A percentile compares a stretch with the other conserved stretches of the same genome.
These are phyloP conservation scores for Clathrus columnatus DNA, from an alignment of 768 basidiomycete genomes.

Conservation along the genomic window DNA sequence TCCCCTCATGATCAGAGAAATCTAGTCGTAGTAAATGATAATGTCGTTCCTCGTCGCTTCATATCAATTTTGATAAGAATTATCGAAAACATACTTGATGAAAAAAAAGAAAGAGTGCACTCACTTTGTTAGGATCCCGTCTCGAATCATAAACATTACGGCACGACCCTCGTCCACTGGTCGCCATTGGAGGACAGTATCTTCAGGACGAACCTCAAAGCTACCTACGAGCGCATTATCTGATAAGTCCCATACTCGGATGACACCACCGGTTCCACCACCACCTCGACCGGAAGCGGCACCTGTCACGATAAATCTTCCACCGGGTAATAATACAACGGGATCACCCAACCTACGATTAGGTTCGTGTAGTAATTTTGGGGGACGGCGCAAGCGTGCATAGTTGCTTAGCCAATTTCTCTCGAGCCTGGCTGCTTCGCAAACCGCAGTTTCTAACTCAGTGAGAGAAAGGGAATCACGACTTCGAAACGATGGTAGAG, in stretches of 20 bases:
- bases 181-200: constrained; percentile 8
- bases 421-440: constrained; percentile 8
- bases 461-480: not conserved
- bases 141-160: constrained; percentile 9
- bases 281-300: constrained; percentile 2
- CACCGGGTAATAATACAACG: constrained; percentile 7
- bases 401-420: constrained; percentile 8
- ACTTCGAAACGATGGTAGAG: constrained; percentile 7
- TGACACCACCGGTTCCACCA: constrained; percentile 2
- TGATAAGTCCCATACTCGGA: constrained; percentile 6
- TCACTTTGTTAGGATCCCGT: constrained; percentile 1
- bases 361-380: constrained; percentile 6
- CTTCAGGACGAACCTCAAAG: constrained; percentile 8
- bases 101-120: not conserved
- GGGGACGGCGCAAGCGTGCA: constrained; percentile 6
- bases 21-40: constrained; percentile 9
- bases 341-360: constrained; percentile 4
- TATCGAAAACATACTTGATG: not conserved
- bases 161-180: constrained; percentile 10
- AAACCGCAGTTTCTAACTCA: constrained; percentile 4
- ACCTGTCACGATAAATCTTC: constrained; percentile 8
- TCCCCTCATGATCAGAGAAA: not conserved
- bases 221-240: not conserved
- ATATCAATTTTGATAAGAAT: not conserved
- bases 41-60: not conserved